Evolutionary conservation across 306 rosid genomes (phyloP), one percentile per base, ranked within the genome.

Genomic region (Sophora flavescens): DNA sequence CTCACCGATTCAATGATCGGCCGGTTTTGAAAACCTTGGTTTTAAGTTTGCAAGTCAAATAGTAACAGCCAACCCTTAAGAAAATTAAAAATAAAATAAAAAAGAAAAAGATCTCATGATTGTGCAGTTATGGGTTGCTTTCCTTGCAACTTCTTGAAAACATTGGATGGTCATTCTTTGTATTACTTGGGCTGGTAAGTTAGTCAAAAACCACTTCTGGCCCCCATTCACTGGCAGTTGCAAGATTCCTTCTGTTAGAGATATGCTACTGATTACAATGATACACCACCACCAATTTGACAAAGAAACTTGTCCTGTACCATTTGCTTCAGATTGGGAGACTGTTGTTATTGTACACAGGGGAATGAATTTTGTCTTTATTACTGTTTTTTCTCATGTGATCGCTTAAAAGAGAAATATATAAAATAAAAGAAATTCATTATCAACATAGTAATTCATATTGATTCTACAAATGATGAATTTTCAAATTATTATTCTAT

Each of bases 171-270:
- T 81, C 9, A 18, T 80, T 80, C 80, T 80, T 59, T 76, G 56
- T 35, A 56, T 44, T 13, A 47, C 30, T 59, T 51, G 38, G 38
- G 0, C 28, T 17, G 65, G 35, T 11, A 53, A 60, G 79, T 78
- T 73, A 77, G 91, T 88, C 89, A 86, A 84, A 84, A 70, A 69
- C 78, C 62, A 58, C 64, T 63, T 80, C 80, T 63, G 82, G 44
- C 32, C 72, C 38, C 62, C 39, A 42, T 52, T 63, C 76, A 56
- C 58, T 51, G 17, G 63, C 75, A 60, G 78, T 74, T 81, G 51
- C 38, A 76, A 38, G 85, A 74, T 84, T 80, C 81, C 68, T 44
- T 15, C 32, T 81, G 86, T 61, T 80, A 71, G 76, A 81, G 86
- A 84, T 87, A 61, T 57, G 80, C 72, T 74, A 57, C 79, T 62